Base-by-base conservation (phyloP, 495 filamentous ascomycete species). In the Aspergillus mulundensis region DNA sequence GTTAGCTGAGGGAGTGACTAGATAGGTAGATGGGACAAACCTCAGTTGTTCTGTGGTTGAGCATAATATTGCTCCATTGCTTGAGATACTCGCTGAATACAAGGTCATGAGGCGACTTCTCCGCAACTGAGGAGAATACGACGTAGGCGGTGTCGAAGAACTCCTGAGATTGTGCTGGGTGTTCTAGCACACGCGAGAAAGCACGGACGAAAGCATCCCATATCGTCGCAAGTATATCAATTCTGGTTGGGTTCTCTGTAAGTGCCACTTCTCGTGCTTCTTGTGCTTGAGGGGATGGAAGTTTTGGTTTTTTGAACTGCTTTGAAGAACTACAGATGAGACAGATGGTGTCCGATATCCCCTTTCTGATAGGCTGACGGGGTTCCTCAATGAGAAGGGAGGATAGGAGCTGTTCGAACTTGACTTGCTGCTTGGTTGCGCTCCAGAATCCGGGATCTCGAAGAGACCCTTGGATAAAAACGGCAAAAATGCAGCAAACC, bases 401-500 rank as follows among this genome's bases (percentile, higher is more conserved):
- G 24, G 62, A 61, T 3, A 76, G 56, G 20, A 85, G 61, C 15
- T 61, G 51, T 25, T 71, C 67, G 43, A 84, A 76, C 28, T 79
- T 65, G 10, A 59, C 52, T 20, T 70, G 65, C 11, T 70, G 62
- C 20, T 77, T 79, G 57, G 90, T 81, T 5, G 74, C 70, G 3
- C 64, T 54, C 87, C 88, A 89, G 58, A 90, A 79, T 0, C 61
- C 53, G 11, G 67, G 56, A 50, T 81, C 87, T 43, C 83, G 76
- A 12, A 84, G 68, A 40, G 85, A 88, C 15, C 77, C 82, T 64
- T 89, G 83, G 0, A 90, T 69, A 3, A 92, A 70, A 12, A 83
- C 74, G 14, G 82, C 79, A 49, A 91, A 85, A 24, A 79, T 80
- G 39, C 78, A 62, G 43, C 73, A 83, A 59, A 64, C 83, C 61